Conservation (phyloP, 768 basidiomycete genomes). For the Suillus sp. region DNA sequence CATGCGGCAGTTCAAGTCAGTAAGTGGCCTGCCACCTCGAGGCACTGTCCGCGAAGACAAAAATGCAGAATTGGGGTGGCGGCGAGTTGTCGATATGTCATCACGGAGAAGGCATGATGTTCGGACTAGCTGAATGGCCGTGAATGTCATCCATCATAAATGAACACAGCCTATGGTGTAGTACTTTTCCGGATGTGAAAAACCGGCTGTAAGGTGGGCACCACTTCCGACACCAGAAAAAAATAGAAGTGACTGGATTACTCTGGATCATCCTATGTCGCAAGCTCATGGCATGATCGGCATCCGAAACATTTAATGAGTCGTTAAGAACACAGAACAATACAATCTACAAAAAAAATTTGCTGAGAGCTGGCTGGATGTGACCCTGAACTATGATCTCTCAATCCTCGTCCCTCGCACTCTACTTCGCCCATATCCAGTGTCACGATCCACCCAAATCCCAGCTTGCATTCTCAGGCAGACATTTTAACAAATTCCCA, state of each 20-base stretch:
- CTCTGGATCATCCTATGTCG: not conserved
- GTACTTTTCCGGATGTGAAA: not conserved
- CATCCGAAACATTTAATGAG: not conserved
- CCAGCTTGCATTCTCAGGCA: not conserved
- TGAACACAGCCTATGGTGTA: not conserved
- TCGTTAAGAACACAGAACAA: not conserved
- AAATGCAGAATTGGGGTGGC: constrained; percentile 5
- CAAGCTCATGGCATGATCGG: too few relatives aligned
- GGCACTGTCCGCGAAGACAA: not conserved
- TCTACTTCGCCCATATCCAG: not conserved
- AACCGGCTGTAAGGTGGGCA: not conserved
- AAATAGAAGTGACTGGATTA: not conserved
- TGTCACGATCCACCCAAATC: not conserved
- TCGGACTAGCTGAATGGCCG: not conserved
- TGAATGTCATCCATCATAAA: not conserved
- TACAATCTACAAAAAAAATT: not conserved
- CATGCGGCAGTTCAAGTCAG: not conserved
- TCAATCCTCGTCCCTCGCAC: not conserved
- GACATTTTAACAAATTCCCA: constrained; percentile 3
- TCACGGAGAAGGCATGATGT: not conserved
- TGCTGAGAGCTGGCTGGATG: constrained; percentile 3
- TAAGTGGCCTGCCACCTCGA: not conserved
- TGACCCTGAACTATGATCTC: not conserved
- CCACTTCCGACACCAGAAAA: constrained; percentile 1
- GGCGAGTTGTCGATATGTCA: not conserved